Conservation (phyloP, 208 protist genomes). For the Acanthamoeba castellanii region DNA sequence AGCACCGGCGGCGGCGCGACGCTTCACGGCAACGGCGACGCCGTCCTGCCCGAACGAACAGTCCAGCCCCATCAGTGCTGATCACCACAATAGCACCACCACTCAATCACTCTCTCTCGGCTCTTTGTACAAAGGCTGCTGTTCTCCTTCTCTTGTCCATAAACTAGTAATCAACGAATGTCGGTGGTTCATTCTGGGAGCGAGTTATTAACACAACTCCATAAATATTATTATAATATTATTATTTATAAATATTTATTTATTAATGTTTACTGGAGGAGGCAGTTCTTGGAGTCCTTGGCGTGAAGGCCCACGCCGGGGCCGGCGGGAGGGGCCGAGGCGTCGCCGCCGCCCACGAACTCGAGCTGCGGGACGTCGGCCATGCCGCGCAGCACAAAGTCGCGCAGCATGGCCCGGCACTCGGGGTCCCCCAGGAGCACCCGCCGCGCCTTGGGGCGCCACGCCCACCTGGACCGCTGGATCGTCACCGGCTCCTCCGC, state of each 20-base stretch:
- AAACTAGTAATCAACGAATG: no score
- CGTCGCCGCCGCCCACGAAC: background rate
- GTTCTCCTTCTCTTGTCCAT: no score
- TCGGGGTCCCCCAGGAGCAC: background rate
- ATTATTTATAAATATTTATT: no score
- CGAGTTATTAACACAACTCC: no score
- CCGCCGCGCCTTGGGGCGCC: background rate
- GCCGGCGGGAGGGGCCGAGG: no score
- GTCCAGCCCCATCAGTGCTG: constrained; percentile 63
- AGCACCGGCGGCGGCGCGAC: no score
- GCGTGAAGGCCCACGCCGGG: background rate
- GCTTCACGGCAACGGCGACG: background rate
- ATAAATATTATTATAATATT: no score
- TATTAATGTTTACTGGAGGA: no score
- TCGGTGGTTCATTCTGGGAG: no score
- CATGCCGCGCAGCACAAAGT: background rate
- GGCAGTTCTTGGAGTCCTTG: background rate
- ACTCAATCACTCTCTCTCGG: background rate
- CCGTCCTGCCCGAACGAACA: background rate
- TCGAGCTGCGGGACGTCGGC: background rate
- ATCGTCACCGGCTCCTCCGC: background rate
- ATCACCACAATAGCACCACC: no score
- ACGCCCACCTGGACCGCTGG: background rate
- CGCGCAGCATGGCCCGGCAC: background rate
- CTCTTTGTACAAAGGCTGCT: background rate